Conservation (phyloP, 805 yeast species). For the Kockiozyma suomiensis region DNA sequence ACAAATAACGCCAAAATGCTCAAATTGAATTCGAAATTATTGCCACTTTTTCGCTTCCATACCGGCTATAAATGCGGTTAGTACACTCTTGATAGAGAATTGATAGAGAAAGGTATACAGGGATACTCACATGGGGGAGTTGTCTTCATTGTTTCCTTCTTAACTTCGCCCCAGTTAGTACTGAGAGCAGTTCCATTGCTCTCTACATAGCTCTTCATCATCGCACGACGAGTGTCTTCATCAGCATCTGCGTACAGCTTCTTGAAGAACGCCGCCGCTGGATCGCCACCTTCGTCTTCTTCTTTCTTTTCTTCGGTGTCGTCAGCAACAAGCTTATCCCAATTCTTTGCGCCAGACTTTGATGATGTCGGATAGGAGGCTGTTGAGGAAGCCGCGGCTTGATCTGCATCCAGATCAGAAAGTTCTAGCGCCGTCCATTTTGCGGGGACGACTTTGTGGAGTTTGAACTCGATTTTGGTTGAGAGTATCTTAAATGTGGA, state of each 20-base stretch:
- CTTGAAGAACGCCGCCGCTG: slow-evolving; percentile 66
- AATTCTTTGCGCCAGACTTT: slow-evolving; percentile 58
- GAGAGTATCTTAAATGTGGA: slow-evolving; percentile 58
- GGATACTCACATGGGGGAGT: slow-evolving; percentile 55
- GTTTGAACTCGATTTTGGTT: slow-evolving; percentile 73
- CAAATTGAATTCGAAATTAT: background rate
- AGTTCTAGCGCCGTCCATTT: slow-evolving; percentile 61
- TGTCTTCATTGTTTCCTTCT: slow-evolving; percentile 61
- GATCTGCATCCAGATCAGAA: slow-evolving; percentile 28
- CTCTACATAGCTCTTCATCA: slow-evolving; percentile 95
- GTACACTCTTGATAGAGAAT: too few species aligned
- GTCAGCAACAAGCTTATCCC: slow-evolving; percentile 61
- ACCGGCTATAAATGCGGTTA: slow-evolving; percentile 22
- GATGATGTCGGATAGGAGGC: slow-evolving; percentile 60
- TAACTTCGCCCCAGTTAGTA: slow-evolving; percentile 91
- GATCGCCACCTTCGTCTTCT: slow-evolving; percentile 51
- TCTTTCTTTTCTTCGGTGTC: slow-evolving; percentile 35
- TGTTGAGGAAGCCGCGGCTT: slow-evolving; percentile 13
- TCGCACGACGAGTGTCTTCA: slow-evolving; percentile 85
- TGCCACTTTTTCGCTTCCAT: slow-evolving; percentile 30
- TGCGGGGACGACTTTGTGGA: slow-evolving; percentile 50
- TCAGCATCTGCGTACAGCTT: slow-evolving; percentile 76
- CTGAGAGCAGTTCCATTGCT: slow-evolving; percentile 92
- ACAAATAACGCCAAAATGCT: background rate
- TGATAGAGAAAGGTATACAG: too few species aligned